phyloP scores from a whole-genome alignment of 768 basidiomycete genomes.

The Suillus placidus region DNA sequence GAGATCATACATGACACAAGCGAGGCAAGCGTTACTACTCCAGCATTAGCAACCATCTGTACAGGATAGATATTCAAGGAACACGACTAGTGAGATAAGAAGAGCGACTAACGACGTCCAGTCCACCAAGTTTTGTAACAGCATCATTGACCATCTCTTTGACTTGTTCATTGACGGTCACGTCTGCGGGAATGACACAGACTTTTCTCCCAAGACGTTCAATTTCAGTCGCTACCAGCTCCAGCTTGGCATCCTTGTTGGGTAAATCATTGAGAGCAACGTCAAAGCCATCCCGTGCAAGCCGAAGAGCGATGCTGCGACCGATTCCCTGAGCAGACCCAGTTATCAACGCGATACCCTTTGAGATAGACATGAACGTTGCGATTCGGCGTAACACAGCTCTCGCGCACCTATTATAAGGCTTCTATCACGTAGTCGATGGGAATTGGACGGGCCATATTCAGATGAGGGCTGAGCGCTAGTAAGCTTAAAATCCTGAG shows the following conservation, averaged over 20 bases:
- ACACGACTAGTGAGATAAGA: not conserved
- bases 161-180: constrained; percentile 12
- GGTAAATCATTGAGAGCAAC: constrained; percentile 15
- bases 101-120: constrained; percentile 17
- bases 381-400: not conserved
- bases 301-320: constrained; percentile 26
- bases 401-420: not conserved
- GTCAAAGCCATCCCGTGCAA: constrained; percentile 31
- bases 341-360: constrained; percentile 25
- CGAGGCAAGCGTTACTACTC: constrained; percentile 7
- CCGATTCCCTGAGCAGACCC: constrained; percentile 28
- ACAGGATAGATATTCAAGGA: not conserved
- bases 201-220: not conserved
- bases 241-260: constrained; percentile 13
- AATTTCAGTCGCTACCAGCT: constrained; percentile 6
- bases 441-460: not conserved
- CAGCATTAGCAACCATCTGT: constrained; percentile 34
- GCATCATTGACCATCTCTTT: constrained; percentile 18
- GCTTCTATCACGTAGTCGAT: not conserved
- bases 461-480: not conserved
- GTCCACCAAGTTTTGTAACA: constrained; percentile 13
- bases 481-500: not conserved
- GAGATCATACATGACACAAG: constrained; percentile 17
- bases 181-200: constrained; percentile 8
- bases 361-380: not conserved